Evolutionary conservation across 163 green algal species (phyloP).

Genomic region (Chloromonas sp.): DNA sequence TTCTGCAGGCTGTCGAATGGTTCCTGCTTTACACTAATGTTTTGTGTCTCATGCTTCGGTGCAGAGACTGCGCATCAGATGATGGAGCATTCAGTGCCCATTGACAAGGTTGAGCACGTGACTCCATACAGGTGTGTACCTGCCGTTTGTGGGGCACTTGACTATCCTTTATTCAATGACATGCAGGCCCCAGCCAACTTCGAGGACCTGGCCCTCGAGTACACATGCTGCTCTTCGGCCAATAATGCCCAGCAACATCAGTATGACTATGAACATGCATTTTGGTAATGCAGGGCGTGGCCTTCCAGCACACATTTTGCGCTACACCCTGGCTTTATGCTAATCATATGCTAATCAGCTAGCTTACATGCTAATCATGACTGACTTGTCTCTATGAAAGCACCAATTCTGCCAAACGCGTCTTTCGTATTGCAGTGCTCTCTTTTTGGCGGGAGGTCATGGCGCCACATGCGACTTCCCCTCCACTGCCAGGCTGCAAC

Average conservation of each 20-base stretch:
- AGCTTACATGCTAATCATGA: neutral
- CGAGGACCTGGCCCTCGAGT: neutral
- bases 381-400: neutral
- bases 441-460: slow-evolving; percentile 7
- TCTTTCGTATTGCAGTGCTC: neutral
- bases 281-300: neutral
- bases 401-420: neutral
- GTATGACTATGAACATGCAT: no score
- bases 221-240: no score
- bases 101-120: neutral
- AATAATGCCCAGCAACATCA: no score
- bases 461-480: slow-evolving; percentile 4
- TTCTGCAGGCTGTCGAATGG: no score
- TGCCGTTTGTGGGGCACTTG: neutral
- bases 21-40: no score
- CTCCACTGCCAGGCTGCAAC: neutral
- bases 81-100: neutral
- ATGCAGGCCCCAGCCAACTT: neutral
- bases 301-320: neutral
- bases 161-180: neutral
- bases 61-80: slow-evolving; percentile 2
- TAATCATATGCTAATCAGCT: neutral
- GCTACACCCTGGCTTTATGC: no score
- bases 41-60: neutral
- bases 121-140: neutral